A percentile compares a stretch with the other conserved stretches of the same genome.
These are phyloP conservation scores for Cladophialophora carrionii DNA, from an alignment of 2,329 filamentous ascomycete genomes.

Conservation along the genomic window DNA sequence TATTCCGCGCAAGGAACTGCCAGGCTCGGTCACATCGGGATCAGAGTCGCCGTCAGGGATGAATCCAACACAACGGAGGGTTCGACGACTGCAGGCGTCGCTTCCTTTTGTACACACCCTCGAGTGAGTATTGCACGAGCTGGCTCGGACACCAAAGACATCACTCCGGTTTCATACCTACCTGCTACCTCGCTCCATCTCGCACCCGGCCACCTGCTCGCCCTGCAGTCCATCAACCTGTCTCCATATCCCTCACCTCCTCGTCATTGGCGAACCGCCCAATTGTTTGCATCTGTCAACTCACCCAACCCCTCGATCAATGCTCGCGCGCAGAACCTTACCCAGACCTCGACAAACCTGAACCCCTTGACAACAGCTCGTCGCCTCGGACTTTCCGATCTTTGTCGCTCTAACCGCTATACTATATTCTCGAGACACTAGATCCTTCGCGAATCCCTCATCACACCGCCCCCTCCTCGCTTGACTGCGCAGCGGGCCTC, in stretches of 20 bases:
- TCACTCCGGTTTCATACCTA: conserved; percentile 20
- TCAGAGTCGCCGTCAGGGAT: conserved; percentile 17
- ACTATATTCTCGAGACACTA: conserved; percentile 17
- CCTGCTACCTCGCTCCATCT: background rate
- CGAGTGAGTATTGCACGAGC: conserved; percentile 15
- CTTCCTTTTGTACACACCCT: conserved; percentile 8
- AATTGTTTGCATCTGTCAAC: conserved; percentile 16
- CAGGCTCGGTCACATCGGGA: conserved; percentile 13
- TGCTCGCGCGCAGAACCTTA: conserved; percentile 5
- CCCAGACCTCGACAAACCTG: background rate
- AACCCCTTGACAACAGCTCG: background rate
- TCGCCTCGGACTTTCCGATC: background rate
- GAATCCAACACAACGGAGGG: conserved; percentile 15
- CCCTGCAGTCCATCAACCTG: conserved; percentile 9
- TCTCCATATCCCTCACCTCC: conserved; percentile 14
- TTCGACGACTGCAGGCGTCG: conserved; percentile 7
- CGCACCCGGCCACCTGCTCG: background rate
- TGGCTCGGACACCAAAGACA: conserved; percentile 16
- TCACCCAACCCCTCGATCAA: conserved; percentile 15
- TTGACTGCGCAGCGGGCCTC: conserved; percentile 14
- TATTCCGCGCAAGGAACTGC: background rate
- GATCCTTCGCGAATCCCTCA: conserved; percentile 16
- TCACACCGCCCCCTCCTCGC: conserved; percentile 19
- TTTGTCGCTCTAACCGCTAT: conserved; percentile 13
- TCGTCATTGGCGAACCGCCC: conserved; percentile 11